Base-by-base conservation (phyloP, 1,284 basidiomycete genomes). In the Cutaneotrichosporon sp. region DNA sequence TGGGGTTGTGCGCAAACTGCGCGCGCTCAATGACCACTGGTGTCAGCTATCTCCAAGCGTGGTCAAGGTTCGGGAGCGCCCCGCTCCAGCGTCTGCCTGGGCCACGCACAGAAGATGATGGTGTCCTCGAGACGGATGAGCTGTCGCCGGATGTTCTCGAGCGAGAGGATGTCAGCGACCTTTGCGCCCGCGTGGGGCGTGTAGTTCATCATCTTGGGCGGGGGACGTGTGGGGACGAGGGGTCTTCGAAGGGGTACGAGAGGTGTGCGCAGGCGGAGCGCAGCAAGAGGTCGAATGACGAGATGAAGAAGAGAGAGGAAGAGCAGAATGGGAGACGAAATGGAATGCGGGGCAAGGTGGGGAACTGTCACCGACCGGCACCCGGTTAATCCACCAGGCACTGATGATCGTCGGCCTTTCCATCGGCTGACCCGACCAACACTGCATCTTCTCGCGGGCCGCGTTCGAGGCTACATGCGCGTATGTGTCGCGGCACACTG, bases 51-150 rank as follows among this genome's bases (percentile, higher is more conserved):
- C n/a, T n/a, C n/a, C 11, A 25, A 10, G 22, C 24, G 33, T 16
- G 10, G 11, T 1, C 20, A 11, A 2, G 22, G 10, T 14, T 9
- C 13, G n/a, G n/a, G n/a, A n/a, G n/a, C n/a, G n/a, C 6, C 14
- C 20, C 11, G 20, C 45, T 27, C 13, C 11, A 45, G 47, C n/a
- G n/a, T n/a, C n/a, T n/a, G n/a, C n/a, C 25, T 16, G n/a, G n/a
- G n/a, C n/a, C n/a, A 47, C 51, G 4, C 51, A 83, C 83, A 75
- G 76, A 99, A 99, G 76, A 98, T 97, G 82, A 99, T 99, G 22
- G 95, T 99, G 70, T 99, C 97, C 76, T 99, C 97, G 22, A 99
- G 86, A 20, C 97, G 86, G 67, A 86, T 88, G 18, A 99, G 84
- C 58, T 93, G 89, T n/a, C 87, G 87, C 62, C 97, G 85, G 71